Percentiles rank a stretch among this genome's conserved stretches.
phyloP scores from a whole-genome alignment of 495 filamentous ascomycete species.

The Ascobolus immersus region DNA sequence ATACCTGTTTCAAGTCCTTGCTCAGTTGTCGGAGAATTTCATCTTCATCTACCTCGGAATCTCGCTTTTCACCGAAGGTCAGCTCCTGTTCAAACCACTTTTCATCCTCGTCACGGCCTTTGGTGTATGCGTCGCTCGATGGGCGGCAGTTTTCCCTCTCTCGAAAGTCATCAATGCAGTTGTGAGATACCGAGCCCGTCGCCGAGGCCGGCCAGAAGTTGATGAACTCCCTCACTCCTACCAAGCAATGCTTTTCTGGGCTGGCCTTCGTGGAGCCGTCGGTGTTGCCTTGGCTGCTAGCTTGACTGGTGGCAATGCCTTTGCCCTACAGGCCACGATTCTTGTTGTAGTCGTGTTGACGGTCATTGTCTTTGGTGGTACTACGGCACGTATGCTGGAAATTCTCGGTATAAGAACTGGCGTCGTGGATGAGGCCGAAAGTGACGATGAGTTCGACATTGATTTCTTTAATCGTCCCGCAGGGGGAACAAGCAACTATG shows the following conservation, averaged over 20 bases:
- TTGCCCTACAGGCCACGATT: constrained; percentile 65
- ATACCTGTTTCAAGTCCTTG: constrained; percentile 83
- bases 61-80: constrained; percentile 69
- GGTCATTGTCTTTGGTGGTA: constrained; percentile 95
- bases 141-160: constrained; percentile 80
- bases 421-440: constrained; percentile 86
- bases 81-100: constrained; percentile 77
- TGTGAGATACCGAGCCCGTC: constrained; percentile 64
- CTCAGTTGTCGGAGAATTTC: constrained; percentile 93
- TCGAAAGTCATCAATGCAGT: constrained; percentile 81
- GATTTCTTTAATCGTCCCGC: no score
- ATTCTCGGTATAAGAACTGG: constrained; percentile 84
- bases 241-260: constrained; percentile 97
- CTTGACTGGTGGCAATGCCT: constrained; percentile 48
- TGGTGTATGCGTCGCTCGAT: constrained; percentile 75
- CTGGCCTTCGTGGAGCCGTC: constrained; percentile 81
- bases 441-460: constrained; percentile 95
- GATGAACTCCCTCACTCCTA: constrained; percentile 84
- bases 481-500: constrained; percentile 28
- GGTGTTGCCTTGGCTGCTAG: constrained; percentile 90
- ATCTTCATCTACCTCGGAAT: constrained; percentile 97
- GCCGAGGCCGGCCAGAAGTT: constrained; percentile 48
- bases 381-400: constrained; percentile 94
- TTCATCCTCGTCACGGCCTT: constrained; percentile 79
- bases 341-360: constrained; percentile 91